Conservation (phyloP, 768 basidiomycete species). For the Nevesoporus exiguus region DNA sequence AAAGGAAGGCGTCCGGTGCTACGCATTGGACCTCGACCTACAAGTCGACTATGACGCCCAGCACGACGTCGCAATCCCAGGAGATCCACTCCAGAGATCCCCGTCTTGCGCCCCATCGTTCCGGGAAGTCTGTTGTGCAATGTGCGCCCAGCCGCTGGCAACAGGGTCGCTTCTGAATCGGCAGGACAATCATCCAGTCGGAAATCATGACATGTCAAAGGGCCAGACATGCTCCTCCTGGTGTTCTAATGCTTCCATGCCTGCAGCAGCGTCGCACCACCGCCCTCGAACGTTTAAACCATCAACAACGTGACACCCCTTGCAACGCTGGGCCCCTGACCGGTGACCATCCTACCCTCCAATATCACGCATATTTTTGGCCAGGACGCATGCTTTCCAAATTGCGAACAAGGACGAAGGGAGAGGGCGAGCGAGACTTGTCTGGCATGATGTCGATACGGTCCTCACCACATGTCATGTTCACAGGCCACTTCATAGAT, state of each 20-base stretch:
- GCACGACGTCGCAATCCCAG: background rate
- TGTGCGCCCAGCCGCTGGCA: background rate
- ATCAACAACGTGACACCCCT: background rate
- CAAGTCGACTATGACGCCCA: too few species aligned
- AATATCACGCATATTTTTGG: background rate
- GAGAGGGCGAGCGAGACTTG: background rate
- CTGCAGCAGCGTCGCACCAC: background rate
- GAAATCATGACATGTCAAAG: background rate
- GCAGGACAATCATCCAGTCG: background rate
- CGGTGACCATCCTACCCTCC: background rate
- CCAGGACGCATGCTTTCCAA: background rate
- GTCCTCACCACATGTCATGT: background rate
- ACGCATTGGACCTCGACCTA: too few species aligned
- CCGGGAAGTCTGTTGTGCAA: background rate
- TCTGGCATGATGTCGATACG: background rate
- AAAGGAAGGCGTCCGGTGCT: background rate
- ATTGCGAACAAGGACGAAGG: background rate
- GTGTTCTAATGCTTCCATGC: background rate
- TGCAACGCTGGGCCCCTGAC: background rate
- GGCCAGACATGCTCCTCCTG: background rate
- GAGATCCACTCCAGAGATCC: background rate
- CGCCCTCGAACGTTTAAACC: background rate
- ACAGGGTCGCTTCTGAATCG: background rate
- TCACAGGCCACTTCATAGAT: slow-evolving; percentile 23
- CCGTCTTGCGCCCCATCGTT: background rate